Percentiles rank a stretch among this genome's conserved stretches.
Evolutionary conservation across 768 basidiomycete species (phyloP).

Genomic region (Tricholoma matsutake): DNA sequence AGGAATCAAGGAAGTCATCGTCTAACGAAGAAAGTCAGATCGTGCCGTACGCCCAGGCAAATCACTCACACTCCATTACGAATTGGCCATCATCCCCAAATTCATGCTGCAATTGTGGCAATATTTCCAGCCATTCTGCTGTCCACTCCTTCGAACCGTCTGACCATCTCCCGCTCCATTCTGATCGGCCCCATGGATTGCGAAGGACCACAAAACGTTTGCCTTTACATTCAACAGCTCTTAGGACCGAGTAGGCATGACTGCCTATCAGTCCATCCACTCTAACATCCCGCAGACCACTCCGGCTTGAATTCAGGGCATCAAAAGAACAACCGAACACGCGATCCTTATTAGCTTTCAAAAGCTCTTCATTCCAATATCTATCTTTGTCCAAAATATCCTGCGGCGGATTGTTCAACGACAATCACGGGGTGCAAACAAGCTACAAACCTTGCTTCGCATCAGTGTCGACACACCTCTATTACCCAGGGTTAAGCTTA

Average conservation of each 20-base stretch:
- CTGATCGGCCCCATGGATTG: conserved; percentile 42
- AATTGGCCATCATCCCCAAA: conserved; percentile 44
- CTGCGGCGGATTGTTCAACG: conserved; percentile 3
- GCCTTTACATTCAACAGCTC: conserved; percentile 37
- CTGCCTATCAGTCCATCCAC: conserved; percentile 32
- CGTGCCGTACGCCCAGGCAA: neutral
- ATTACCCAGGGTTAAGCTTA: neutral
- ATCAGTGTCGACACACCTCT: conserved; percentile 45
- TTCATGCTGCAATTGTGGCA: conserved; percentile 30
- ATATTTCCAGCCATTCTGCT: conserved; percentile 34
- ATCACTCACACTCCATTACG: conserved; percentile 37
- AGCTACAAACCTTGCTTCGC: conserved; percentile 34
- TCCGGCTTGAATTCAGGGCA: conserved; percentile 24
- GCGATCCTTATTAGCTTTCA: conserved; percentile 47
- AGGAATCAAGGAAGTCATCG: conserved; percentile 43
- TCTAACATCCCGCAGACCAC: conserved; percentile 19
- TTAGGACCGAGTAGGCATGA: conserved; percentile 43
- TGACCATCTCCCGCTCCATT: conserved; percentile 41
- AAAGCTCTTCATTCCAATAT: conserved; percentile 55
- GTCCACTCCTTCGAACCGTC: conserved; percentile 45
- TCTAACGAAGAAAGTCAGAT: conserved; percentile 26
- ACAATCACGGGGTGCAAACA: neutral
- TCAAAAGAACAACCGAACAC: conserved; percentile 52
- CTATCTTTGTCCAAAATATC: conserved; percentile 47
- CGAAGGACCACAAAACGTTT: conserved; percentile 42